A percentile compares a stretch with the other conserved stretches of the same genome.
phyloP scores from a whole-genome alignment of 75 land plant species.

The Adiantum capillusveneris region DNA sequence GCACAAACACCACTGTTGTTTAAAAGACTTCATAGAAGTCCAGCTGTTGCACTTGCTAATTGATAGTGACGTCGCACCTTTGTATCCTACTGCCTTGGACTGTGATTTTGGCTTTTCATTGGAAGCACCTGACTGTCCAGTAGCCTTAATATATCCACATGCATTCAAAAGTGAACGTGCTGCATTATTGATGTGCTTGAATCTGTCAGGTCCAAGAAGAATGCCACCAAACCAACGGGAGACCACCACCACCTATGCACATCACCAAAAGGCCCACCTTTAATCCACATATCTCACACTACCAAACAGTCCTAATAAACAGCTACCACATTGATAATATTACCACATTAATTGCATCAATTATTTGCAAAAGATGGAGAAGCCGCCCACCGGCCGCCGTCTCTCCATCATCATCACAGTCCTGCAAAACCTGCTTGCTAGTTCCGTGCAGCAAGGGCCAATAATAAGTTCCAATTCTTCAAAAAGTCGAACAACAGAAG shows the following conservation, averaged over 20 bases:
- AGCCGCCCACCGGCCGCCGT: conserved; percentile 44
- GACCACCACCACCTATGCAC: conserved; percentile 44
- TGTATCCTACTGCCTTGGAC: not conserved
- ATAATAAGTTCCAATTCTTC: not conserved
- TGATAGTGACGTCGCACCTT: not conserved
- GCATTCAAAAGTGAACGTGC: conserved; percentile 29
- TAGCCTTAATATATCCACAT: conserved; percentile 30
- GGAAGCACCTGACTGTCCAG: not conserved
- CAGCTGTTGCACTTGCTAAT: no score
- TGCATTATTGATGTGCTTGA: conserved; percentile 44
- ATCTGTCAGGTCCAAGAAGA: conserved; percentile 48
- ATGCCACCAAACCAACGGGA: conserved; percentile 54
- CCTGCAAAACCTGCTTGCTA: conserved; percentile 33
- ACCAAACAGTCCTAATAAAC: no score
- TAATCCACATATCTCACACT: no score
- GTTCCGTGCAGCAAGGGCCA: not conserved
- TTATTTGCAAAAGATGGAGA: conserved; percentile 38
- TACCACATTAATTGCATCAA: conserved; percentile 39
- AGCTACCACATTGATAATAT: no score
- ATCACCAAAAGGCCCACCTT: no score
- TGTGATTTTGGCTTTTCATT: not conserved
- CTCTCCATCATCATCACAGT: conserved; percentile 51
- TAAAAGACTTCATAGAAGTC: no score
- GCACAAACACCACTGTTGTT: no score
- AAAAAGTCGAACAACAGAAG: not conserved